Evolutionary conservation across 2,329 filamentous ascomycete species (phyloP), one percentile per base, ranked within the genome.

Genomic region (Epicoccum sorghinum): DNA sequence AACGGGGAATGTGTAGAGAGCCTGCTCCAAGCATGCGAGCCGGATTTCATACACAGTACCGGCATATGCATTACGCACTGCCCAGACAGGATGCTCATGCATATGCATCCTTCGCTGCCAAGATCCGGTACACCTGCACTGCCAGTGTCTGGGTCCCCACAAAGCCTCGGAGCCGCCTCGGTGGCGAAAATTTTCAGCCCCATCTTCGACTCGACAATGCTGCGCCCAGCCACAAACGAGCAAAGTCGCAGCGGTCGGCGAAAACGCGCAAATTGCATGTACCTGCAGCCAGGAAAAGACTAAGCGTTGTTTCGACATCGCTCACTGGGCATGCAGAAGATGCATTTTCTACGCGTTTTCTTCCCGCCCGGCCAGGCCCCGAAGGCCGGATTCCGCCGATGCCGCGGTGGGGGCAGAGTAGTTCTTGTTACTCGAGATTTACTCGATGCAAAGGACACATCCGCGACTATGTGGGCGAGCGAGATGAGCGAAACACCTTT

Each of bases 401-500:
- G 13, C 38, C 30, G 30, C 3, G 22, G 52, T 50, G 52, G 52
- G 52, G 47, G 30, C 32, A 22, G 7, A 3, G 0, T 2, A 24
- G 52, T 51, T 55, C 5, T 14, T 36, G n/a, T 54, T 54, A 49
- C 51, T 43, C 33, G 51, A 44, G 27, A 40, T 44, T 54, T 54
- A 45, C 51, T 48, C 33, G 45, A 49, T 54, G 45, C 27, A 4
- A 39, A 39, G 22, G 50, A 53, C 50, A 53, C 43, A 52, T 38
- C 9, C 25, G 38, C 25, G 4, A 2, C 3, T 9, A 7, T 7
- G 7, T 39, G 51, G 51, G 51, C 51, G 51, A 48, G 45, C 18
- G 39, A 53, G 50, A 43, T n/a, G 40, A 35, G 1, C 3, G 18
- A 18, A 18, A 18, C 3, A 18, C 18, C 18, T 18, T 18, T 18